These are phyloP conservation scores for Venturiaceae sp. DNA, from an alignment of 2,329 filamentous ascomycete species.

Conservation along the genomic window DNA sequence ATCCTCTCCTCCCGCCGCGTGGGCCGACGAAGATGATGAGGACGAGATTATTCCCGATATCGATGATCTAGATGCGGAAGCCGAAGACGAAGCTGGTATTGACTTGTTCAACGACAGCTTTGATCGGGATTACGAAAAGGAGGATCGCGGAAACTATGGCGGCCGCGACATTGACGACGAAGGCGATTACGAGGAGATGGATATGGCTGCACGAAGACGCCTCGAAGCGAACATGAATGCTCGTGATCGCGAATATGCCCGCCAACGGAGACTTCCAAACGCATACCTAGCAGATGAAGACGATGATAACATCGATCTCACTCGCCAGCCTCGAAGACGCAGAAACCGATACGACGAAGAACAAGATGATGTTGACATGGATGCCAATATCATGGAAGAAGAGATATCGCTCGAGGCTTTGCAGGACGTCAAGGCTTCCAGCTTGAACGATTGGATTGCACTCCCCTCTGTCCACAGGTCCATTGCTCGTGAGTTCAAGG, in stretches of 20 bases:
- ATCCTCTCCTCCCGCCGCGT: constrained; percentile 51
- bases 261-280: constrained; percentile 56
- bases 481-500: constrained; percentile 94
- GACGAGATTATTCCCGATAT: constrained; percentile 55
- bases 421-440: constrained; percentile 86
- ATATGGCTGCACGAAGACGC: constrained; percentile 54
- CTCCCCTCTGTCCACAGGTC: constrained; percentile 83
- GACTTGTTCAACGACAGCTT: constrained; percentile 64
- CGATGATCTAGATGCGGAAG: constrained; percentile 58
- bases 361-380: constrained; percentile 79
- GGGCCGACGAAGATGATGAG: constrained; percentile 55
- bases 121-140: constrained; percentile 48
- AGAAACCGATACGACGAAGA: constrained; percentile 93
- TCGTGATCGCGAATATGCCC: constrained; percentile 62
- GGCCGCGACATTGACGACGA: constrained; percentile 68
- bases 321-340: constrained; percentile 72
- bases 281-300: constrained; percentile 80
- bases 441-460: constrained; percentile 89
- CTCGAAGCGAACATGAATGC: constrained; percentile 66
- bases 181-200: constrained; percentile 61
- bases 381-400: constrained; percentile 88
- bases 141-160: constrained; percentile 53
- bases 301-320: constrained; percentile 74
- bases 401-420: constrained; percentile 87
- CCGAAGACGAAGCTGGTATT: constrained; percentile 60